Evolutionary conservation across 1,284 basidiomycete species (phyloP), one percentile per base, ranked within the genome.

Genomic region (Ustilago loliicola): DNA sequence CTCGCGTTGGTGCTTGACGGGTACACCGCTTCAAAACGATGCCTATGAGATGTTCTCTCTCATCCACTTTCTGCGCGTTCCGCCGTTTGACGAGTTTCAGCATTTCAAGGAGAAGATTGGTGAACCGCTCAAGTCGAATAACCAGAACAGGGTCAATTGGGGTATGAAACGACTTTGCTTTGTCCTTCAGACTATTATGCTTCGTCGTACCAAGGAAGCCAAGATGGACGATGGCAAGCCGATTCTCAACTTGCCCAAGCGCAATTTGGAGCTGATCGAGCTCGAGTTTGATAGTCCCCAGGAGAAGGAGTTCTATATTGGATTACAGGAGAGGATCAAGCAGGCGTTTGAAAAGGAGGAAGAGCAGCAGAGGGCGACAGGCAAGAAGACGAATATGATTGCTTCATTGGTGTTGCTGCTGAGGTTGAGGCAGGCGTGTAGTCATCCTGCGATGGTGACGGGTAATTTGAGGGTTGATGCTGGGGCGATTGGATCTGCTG

Each of bases 1-100:
- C 10, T 64, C 83, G 15, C 74, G 77, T 2, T 87, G 87, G 87
- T 86, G 84, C 62, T 77, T 88, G 51, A 86, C 87, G 1, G 87
- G 87, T 19, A 88, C 87, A 29, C 87, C 87, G 27, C 73, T 86
- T 86, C 91, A 95, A 89, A 98, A 98, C 88, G 93, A 90, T 52
- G 92, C 97, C 8, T 91, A 93, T 60, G 96, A 99, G 83, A 88
- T 99, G 3, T 98, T 91, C 85, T 93, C 94, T 4, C 89, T 98
- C 29, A 90, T 98, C 82, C 92, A 93, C 72, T 99, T 98, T 87
- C 88, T 98, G 19, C 91, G 92, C 4, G 90, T 96, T 56, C 91
- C 90, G 68, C 96, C 96, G 0, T 89, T 97, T 27, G 92, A 93
- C 79, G 90, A 94, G 42, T 94, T 92, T 90, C 86, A 90, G 10